Evolutionary conservation across 208 protist genomes (phyloP).

Genomic region (Acanthamoeba lenticulata): DNA sequence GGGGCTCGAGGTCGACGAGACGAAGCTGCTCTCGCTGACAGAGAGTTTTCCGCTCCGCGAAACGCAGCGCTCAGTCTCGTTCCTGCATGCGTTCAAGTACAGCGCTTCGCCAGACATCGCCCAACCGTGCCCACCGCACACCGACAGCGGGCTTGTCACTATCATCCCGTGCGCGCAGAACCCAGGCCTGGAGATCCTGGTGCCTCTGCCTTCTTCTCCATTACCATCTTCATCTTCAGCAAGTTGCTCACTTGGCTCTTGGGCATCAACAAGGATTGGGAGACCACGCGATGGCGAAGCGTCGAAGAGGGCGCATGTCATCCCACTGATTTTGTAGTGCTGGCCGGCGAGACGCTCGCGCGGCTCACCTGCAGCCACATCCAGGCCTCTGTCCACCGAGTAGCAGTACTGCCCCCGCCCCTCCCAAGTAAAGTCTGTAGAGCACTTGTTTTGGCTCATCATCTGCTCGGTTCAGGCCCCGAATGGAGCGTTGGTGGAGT

Average conservation of each 20-base stretch:
- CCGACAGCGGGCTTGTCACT: conserved; percentile 35
- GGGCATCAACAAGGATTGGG: not conserved
- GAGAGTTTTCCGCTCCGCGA: not conserved
- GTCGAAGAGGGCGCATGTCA: not conserved
- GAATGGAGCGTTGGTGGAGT: not conserved
- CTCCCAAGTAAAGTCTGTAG: not conserved
- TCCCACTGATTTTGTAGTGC: not conserved
- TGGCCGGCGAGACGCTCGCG: not conserved
- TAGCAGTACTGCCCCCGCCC: not conserved
- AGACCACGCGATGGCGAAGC: not conserved
- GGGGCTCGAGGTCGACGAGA: not conserved
- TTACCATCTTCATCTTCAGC: not conserved
- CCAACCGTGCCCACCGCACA: conserved; percentile 2
- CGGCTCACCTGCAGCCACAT: not conserved
- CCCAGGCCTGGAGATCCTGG: conserved; percentile 13
- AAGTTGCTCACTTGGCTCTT: not conserved
- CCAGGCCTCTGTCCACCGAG: conserved; percentile 26
- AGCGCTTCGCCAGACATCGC: not conserved
- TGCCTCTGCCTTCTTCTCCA: not conserved
- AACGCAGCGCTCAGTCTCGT: not conserved
- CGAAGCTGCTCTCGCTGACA: not conserved
- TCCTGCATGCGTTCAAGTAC: conserved; percentile 30
- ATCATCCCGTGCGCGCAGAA: conserved; percentile 22
- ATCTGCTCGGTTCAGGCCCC: not conserved
- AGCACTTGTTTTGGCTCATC: no score